These are phyloP conservation scores for Phoenix dactylifera DNA, from an alignment of 176 grass and related monocot species.

Conservation along the genomic window DNA sequence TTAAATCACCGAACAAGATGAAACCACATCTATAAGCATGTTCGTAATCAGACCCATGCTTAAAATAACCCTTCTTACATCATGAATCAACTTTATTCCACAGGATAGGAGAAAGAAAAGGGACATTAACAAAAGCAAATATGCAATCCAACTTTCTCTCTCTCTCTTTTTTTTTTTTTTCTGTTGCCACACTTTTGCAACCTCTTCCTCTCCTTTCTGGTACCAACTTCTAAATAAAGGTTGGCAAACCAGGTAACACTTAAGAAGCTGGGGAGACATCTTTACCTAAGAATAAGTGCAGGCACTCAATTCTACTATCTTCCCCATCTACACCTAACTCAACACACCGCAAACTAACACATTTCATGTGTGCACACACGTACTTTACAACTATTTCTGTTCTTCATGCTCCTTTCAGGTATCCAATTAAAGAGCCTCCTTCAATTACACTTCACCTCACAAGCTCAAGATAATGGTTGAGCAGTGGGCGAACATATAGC, in stretches of 20 bases:
- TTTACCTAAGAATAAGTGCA: background rate
- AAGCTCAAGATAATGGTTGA: slow-evolving; percentile 13
- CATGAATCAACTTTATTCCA: background rate
- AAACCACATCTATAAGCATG: too few species aligned
- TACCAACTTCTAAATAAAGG: background rate
- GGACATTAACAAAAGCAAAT: background rate
- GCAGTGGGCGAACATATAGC: slow-evolving; percentile 41
- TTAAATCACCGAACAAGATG: too few species aligned
- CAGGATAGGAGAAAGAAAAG: background rate
- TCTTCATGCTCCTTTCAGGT: background rate
- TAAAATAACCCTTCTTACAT: too few species aligned
- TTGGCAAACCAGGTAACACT: background rate
- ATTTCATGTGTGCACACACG: background rate
- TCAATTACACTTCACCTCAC: slow-evolving; percentile 9
- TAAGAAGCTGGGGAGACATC: background rate
- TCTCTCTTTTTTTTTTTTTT: background rate
- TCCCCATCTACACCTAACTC: background rate
- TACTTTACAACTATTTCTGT: slow-evolving; percentile 73
- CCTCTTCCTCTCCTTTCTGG: slow-evolving; percentile 10
- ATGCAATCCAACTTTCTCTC: background rate
- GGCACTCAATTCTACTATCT: background rate
- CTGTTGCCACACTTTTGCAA: too few species aligned
- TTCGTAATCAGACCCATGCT: too few species aligned
- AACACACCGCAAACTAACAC: background rate
- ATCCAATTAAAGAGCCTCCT: background rate